Evolutionary conservation across 2,329 filamentous ascomycete genomes (phyloP).

Genomic region (Aspergillus pseudotamarii): DNA sequence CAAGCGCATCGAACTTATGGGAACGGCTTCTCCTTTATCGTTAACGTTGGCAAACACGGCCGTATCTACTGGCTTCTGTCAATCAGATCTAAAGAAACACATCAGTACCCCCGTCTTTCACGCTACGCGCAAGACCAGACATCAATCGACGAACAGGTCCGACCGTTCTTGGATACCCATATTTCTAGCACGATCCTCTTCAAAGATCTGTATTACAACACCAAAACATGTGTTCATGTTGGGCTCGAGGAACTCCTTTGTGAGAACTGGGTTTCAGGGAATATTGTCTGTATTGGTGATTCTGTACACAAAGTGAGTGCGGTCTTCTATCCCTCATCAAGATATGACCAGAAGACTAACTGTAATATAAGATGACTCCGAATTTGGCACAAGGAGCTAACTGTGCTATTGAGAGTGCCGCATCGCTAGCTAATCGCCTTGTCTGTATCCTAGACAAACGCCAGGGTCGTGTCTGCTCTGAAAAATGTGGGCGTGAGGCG

Average conservation of each 20-base stretch:
- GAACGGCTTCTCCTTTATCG: background rate
- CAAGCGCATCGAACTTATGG: background rate
- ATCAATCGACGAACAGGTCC: background rate
- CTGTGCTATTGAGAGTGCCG: background rate
- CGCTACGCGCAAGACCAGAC: background rate
- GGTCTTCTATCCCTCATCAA: background rate
- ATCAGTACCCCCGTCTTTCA: background rate
- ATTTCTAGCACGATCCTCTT: background rate
- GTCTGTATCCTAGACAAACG: background rate
- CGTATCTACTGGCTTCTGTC: background rate
- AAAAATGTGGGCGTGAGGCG: background rate
- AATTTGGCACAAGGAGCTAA: background rate
- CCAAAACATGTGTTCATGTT: background rate
- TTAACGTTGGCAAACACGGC: background rate
- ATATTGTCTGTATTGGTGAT: background rate
- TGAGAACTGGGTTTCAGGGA: background rate
- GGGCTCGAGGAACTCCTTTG: background rate
- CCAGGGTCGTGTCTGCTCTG: background rate
- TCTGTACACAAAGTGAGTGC: background rate
- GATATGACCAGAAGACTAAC: background rate
- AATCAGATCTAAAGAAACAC: background rate
- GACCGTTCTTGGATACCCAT: background rate
- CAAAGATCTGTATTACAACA: background rate
- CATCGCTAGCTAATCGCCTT: background rate
- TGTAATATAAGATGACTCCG: background rate